These are phyloP conservation scores for Boletales sp. DNA, from an alignment of 768 basidiomycete species.

Conservation along the genomic window DNA sequence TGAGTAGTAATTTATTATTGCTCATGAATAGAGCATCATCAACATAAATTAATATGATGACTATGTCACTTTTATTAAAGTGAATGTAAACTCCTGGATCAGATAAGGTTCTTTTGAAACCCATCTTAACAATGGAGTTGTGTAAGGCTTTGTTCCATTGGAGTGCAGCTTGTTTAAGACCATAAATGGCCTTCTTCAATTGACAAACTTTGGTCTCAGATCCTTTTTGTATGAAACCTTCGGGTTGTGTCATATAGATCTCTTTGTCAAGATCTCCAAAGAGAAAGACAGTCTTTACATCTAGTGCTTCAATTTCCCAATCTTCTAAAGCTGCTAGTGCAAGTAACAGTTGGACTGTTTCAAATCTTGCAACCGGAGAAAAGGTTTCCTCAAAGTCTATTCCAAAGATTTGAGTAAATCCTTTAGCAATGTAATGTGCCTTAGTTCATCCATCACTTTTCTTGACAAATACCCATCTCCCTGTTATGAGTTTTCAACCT, in stretches of 20 bases:
- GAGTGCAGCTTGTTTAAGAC: too few species aligned
- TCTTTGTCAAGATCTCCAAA: conserved; percentile 18
- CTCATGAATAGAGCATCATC: too few species aligned
- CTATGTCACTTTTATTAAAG: too few species aligned
- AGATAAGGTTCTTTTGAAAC: too few species aligned
- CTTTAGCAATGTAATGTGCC: conserved; percentile 34
- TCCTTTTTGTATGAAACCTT: not conserved
- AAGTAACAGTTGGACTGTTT: not conserved
- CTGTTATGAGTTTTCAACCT: too few species aligned
- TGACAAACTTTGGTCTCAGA: too few species aligned
- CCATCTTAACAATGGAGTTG: too few species aligned
- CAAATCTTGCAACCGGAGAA: not conserved
- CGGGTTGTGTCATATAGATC: not conserved
- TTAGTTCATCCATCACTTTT: conserved; percentile 11
- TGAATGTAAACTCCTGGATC: too few species aligned
- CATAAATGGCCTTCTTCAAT: too few species aligned
- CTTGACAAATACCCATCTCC: not conserved
- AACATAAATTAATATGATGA: too few species aligned
- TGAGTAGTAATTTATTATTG: too few species aligned
- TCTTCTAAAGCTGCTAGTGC: conserved; percentile 5
- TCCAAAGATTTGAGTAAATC: conserved; percentile 32
- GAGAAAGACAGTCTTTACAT: conserved; percentile 42
- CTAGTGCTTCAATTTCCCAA: conserved; percentile 37
- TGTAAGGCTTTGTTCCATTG: too few species aligned
- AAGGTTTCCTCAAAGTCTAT: conserved; percentile 29